Base-by-base conservation (phyloP, 768 basidiomycete genomes). In the Russula virescens region DNA sequence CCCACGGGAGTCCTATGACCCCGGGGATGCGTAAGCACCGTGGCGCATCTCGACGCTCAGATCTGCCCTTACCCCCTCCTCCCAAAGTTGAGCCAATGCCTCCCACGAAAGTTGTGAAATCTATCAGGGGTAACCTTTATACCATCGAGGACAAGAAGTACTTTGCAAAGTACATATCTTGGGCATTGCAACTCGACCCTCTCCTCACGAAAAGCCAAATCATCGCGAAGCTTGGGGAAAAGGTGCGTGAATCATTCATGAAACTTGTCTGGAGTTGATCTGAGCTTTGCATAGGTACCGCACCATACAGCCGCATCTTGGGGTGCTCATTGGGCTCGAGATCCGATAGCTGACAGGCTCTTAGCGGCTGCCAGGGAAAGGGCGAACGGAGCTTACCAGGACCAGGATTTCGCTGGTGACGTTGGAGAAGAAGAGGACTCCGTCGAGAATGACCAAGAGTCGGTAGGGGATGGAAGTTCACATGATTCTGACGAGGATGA, bases 1-100 rank as follows among this genome's bases (percentile, higher is more conserved):
- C 43, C 7, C 35, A n/a, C 18, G 51, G 43, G 13, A 46, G 25
- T 28, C 42, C 18, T 50, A 52, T 28, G 10, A 48, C 26, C 8
- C 28, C 47, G 18, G 34, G 25, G 21, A 35, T 38, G 23, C 50
- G 31, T 43, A 47, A n/a, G 53, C 23, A 54, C n/a, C 62, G 26
- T 8, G 26, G 21, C 28, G 18, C 26, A 21, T 63, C 45, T 54
- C 52, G 52, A 51, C 58, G 35, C 58, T 42, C 31, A 0, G 80
- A 83, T 51, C 75, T 86, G 58, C 80, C 77, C 65, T 75, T 85
- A 35, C 88, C 86, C 7, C 76, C 77, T 9, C 83, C 85, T 16
- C 87, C 88, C 1, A 83, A 83, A 23, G 83, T 86, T 50, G 83
- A 84, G n/a, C 88, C 88, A 1, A 82, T 78, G 3, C 88, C 88